phyloP scores from a whole-genome alignment of 495 filamentous ascomycete genomes.

The Xylaria cubensis region DNA sequence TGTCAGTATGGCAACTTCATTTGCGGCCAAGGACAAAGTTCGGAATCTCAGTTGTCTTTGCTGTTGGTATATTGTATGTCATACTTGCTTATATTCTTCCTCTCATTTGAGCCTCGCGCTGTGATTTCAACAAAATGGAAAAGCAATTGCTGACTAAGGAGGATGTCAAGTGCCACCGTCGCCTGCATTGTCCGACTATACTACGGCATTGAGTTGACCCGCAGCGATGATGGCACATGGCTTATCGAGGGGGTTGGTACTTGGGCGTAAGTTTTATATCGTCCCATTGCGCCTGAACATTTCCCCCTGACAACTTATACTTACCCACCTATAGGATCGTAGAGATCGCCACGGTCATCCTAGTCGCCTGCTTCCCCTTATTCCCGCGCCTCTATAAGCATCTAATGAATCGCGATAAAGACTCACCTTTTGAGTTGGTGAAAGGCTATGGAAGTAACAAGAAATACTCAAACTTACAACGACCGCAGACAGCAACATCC shows the following conservation, averaged over 20 bases:
- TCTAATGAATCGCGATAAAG: not conserved
- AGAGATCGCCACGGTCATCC: constrained; percentile 29
- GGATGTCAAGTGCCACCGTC: constrained; percentile 19
- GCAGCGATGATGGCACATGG: constrained; percentile 26
- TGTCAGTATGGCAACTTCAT: constrained; percentile 41
- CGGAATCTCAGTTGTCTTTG: constrained; percentile 38
- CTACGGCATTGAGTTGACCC: constrained; percentile 16
- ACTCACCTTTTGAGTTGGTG: constrained; percentile 7
- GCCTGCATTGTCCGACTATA: constrained; percentile 28
- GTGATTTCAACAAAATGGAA: not conserved
- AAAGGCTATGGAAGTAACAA: constrained; percentile 1
- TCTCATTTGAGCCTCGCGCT: not conserved
- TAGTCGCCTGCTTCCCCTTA: constrained; percentile 30
- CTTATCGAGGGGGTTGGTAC: constrained; percentile 25
- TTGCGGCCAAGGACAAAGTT: constrained; percentile 41
- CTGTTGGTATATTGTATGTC: constrained; percentile 40
- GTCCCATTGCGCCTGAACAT: not conserved
- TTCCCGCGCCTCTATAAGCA: constrained; percentile 21
- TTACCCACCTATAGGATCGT: constrained; percentile 3
- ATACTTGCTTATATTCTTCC: not conserved
- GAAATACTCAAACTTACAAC: constrained; percentile 6
- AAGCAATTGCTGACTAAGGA: not conserved
- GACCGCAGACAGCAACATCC: not conserved
- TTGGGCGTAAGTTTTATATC: constrained; percentile 27
- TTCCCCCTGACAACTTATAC: not conserved